Percentiles rank a stretch among this genome's conserved stretches.
Evolutionary conservation across 805 yeast species (phyloP).

Genomic region (Candida arabinofermentans): DNA sequence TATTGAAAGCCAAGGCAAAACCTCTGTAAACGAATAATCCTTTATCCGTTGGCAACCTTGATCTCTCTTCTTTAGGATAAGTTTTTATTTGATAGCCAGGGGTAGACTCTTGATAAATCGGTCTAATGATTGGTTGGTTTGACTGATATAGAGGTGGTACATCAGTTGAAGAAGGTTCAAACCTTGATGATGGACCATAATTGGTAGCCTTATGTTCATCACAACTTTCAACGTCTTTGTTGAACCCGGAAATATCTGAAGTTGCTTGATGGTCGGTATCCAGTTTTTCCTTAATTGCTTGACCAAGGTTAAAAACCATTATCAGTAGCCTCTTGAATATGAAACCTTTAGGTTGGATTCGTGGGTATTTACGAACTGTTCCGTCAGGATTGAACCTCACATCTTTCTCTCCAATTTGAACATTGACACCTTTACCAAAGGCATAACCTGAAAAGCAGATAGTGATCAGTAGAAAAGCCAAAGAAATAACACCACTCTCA

Average conservation of each 20-base stretch:
- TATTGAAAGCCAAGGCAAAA: no score
- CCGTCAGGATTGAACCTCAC: background rate
- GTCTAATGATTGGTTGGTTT: no score
- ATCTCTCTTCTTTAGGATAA: no score
- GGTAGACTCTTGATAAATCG: no score
- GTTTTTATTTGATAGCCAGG: no score
- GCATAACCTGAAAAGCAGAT: slow-evolving; percentile 62
- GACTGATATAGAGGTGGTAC: no score
- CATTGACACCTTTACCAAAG: slow-evolving; percentile 30
- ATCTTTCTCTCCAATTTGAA: background rate
- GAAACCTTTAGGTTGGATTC: slow-evolving; percentile 1
- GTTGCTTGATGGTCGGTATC: slow-evolving; percentile 7
- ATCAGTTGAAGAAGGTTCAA: no score
- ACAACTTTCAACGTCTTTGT: background rate
- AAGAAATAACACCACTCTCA: slow-evolving; percentile 58
- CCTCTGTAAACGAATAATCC: no score
- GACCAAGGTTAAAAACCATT: background rate
- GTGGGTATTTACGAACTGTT: background rate
- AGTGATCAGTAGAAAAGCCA: slow-evolving; percentile 45
- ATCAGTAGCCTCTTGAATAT: background rate
- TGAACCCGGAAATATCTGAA: background rate
- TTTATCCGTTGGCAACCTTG: no score
- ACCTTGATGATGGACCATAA: no score
- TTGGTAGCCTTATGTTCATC: no score
- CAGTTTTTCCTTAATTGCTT: background rate